Percentiles rank a stretch among this genome's conserved stretches.
phyloP scores from a whole-genome alignment of 2,329 filamentous ascomycete species.

The Onygenales sp. region DNA sequence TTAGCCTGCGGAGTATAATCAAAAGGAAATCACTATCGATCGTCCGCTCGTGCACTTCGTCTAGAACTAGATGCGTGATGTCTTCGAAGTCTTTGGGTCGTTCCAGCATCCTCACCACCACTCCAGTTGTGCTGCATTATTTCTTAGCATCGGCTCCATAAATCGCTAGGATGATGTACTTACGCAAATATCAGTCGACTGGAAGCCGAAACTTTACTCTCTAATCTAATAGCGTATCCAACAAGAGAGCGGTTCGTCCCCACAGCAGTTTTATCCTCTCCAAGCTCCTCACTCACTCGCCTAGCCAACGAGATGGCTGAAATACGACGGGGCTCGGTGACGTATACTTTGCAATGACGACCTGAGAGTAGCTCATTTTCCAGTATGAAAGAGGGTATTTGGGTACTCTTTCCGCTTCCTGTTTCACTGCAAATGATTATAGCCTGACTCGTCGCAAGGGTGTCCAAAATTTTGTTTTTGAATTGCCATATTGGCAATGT shows the following conservation, averaged over 20 bases:
- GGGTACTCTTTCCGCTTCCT: conserved; percentile 93
- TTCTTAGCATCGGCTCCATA: conserved; percentile 19
- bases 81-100: conserved; percentile 76
- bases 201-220: conserved; percentile 72
- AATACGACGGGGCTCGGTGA: conserved; percentile 89
- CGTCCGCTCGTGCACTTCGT: conserved; percentile 91
- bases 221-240: conserved; percentile 87
- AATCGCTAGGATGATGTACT: conserved; percentile 11
- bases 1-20: conserved; percentile 77
- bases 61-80: conserved; percentile 88
- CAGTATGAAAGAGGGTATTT: conserved; percentile 87
- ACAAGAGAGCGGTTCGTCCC: conserved; percentile 77
- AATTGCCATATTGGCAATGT: conserved; percentile 87
- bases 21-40: conserved; percentile 96
- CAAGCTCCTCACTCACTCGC: conserved; percentile 88
- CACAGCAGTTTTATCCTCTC: conserved; percentile 71
- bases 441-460: conserved; percentile 71
- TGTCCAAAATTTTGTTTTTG: conserved; percentile 63
- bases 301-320: conserved; percentile 90
- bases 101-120: conserved; percentile 97
- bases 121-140: conserved; percentile 51
- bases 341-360: conserved; percentile 81
- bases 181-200: conserved; percentile 87
- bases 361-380: conserved; percentile 79
- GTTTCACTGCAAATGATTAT: conserved; percentile 95